A percentile compares a stretch with the other conserved stretches of the same genome.
Evolutionary conservation across 805 yeast species (phyloP).

Genomic region (Dipodascopsis tothii): DNA sequence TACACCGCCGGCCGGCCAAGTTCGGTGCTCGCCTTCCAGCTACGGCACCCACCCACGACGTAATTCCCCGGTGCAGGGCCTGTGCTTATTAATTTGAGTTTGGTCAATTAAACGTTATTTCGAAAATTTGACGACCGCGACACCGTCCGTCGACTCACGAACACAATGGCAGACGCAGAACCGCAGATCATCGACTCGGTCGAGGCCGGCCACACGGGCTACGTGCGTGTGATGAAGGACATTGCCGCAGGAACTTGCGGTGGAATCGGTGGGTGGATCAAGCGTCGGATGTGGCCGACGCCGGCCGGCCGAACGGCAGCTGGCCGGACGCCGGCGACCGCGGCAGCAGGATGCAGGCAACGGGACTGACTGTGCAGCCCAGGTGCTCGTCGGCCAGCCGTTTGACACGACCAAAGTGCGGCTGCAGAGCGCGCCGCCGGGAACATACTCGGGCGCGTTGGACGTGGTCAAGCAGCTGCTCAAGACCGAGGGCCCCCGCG

Average conservation of each 20-base stretch:
- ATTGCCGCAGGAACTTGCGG: constrained; percentile 88
- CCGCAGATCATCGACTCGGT: constrained; percentile 21
- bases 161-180: constrained; percentile 18
- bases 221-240: constrained; percentile 55
- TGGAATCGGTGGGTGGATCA: constrained; percentile 46
- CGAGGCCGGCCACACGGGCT: constrained; percentile 5
- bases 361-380: constrained; percentile 41
- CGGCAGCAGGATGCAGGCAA: background rate
- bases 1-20: no score
- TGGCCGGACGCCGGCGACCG: no score
- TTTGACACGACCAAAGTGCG: constrained; percentile 46
- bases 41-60: no score
- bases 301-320: no score
- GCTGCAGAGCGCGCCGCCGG: constrained; percentile 77
- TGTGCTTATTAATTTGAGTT: no score
- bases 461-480: constrained; percentile 70
- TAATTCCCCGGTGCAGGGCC: no score
- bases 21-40: no score
- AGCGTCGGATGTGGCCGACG: no score
- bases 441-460: constrained; percentile 61
- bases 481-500: constrained; percentile 72
- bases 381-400: constrained; percentile 81
- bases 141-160: no score
- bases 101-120: no score
- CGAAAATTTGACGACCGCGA: no score